Evolutionary conservation across 352 stramenopile species (phyloP).

Genomic region (Phytophthora meadii): DNA sequence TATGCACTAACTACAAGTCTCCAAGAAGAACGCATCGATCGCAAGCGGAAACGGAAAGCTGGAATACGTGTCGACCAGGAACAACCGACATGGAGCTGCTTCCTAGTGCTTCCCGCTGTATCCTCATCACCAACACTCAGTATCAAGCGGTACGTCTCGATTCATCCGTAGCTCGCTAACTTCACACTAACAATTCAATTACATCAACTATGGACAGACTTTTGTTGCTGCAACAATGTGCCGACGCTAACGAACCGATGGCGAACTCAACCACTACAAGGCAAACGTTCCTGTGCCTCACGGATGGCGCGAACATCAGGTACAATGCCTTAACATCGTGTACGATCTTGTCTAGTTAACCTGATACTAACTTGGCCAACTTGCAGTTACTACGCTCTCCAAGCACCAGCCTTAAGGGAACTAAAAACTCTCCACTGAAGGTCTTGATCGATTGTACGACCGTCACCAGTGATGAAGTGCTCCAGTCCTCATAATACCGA

Average conservation of each 20-base stretch:
- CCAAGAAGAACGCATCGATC: slow-evolving; percentile 47
- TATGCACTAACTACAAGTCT: slow-evolving; percentile 30
- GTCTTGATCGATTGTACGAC: too few relatives aligned
- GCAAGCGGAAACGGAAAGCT: slow-evolving; percentile 48
- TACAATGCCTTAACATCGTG: slow-evolving; percentile 11
- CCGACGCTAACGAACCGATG: slow-evolving; percentile 24
- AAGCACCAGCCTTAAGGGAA: too few relatives aligned
- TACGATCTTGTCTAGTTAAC: neutral
- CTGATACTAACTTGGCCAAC: too few relatives aligned
- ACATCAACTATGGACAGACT: slow-evolving; percentile 27
- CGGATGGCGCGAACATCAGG: slow-evolving; percentile 59
- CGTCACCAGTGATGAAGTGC: too few relatives aligned
- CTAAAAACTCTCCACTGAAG: too few relatives aligned
- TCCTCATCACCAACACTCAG: slow-evolving; percentile 34
- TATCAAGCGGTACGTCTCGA: slow-evolving; percentile 45
- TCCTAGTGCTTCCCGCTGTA: slow-evolving; percentile 45
- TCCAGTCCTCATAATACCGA: too few relatives aligned
- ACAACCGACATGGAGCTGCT: slow-evolving; percentile 33
- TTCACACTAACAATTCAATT: neutral
- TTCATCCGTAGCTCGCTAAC: neutral
- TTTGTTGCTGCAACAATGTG: slow-evolving; percentile 44
- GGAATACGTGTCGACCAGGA: slow-evolving; percentile 7
- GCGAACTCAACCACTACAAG: slow-evolving; percentile 6
- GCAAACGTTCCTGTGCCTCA: slow-evolving; percentile 55
- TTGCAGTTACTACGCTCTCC: too few relatives aligned